Conservation (phyloP, 208 protist species). For the Leishmania tarentolae region DNA sequence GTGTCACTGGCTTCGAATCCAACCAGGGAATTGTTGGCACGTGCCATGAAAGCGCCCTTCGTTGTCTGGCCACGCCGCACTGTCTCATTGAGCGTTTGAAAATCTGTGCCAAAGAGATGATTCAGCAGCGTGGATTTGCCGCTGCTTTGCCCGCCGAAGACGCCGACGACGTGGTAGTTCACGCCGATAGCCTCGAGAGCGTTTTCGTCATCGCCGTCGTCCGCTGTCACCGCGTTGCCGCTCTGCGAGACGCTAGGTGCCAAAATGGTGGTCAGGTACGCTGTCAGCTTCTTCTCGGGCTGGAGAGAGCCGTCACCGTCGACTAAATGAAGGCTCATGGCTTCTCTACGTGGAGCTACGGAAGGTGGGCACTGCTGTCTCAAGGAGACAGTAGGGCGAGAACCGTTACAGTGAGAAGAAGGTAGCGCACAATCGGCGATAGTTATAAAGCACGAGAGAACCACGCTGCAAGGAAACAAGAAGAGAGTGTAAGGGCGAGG, state of each 20-base stretch:
- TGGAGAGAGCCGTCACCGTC: conserved; percentile 67
- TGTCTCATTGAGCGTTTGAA: conserved; percentile 93
- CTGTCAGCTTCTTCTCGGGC: conserved; percentile 45
- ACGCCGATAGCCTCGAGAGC: conserved; percentile 33
- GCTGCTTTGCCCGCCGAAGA: conserved; percentile 96
- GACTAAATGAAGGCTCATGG: conserved; percentile 68
- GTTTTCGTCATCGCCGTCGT: not conserved
- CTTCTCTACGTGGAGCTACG: not conserved
- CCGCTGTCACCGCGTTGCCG: not conserved
- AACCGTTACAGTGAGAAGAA: not conserved
- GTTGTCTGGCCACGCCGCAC: conserved; percentile 94
- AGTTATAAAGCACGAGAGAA: not conserved
- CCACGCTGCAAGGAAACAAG: conserved; percentile 13
- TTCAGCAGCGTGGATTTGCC: conserved; percentile 98
- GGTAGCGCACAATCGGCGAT: not conserved
- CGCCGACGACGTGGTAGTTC: conserved; percentile 92
- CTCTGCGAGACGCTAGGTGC: not conserved
- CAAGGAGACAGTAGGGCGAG: not conserved
- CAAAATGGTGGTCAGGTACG: conserved; percentile 43
- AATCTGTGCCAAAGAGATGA: conserved; percentile 94
- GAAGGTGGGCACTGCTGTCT: conserved; percentile 2
- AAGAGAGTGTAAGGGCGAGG: not conserved
- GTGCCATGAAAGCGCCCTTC: conserved; percentile 90
- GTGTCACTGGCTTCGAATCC: conserved; percentile 20
- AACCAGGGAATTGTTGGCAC: conserved; percentile 32